Base-by-base conservation (phyloP, 768 basidiomycete genomes). In the Mycena epipterygia region DNA sequence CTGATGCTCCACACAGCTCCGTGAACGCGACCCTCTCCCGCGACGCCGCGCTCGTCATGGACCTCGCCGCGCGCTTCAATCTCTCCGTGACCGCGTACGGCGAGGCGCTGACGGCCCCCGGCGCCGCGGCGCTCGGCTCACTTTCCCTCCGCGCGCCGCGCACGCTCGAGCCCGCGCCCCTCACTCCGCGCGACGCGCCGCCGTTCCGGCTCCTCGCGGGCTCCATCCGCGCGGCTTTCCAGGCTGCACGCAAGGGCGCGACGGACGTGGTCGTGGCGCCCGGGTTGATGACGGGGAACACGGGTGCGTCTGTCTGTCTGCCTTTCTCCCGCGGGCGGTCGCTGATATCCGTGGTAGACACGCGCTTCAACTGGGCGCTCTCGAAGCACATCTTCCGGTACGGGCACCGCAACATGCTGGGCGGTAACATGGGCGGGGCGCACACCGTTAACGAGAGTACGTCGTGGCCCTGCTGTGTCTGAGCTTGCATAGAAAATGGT, bases 361-460 rank as follows among this genome's bases (percentile, higher is more conserved):
- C 81, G 29, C 69, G 76, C 41, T 78, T 70, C 64, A 80, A 79
- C 69, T 81, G 81, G 81, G 70, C 70, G 57, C 73, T 82, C 19
- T 78, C 81, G 17, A 52, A 72, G 57, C 78, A 81, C 61, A 89
- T 89, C 59, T 88, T 86, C 81, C 85, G 88, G 19, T 89, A 88
- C 64, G 77, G 78, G 12, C 83, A 84, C 71, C 76, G 75, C 30
- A 76, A 76, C n/a, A 74, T 69, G 21, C 32, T 69, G 5, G 67
- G 30, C 7, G 73, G 72, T 25, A 13, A 13, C 23, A 56, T 76
- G 0, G 72, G 42, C 7, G 79, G 78, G 42, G 76, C 84, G 14
- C 88, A 89, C 74, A 88, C 88, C 9, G 81, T 88, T 8, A 81
- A 89, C 49, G 88, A 89, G 79, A 83, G 87, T 87, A 65, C 55